Evolutionary conservation across 140 eudicot species (phyloP), one percentile per base, ranked within the genome.

Genomic region (Ambrosia hybrid): DNA sequence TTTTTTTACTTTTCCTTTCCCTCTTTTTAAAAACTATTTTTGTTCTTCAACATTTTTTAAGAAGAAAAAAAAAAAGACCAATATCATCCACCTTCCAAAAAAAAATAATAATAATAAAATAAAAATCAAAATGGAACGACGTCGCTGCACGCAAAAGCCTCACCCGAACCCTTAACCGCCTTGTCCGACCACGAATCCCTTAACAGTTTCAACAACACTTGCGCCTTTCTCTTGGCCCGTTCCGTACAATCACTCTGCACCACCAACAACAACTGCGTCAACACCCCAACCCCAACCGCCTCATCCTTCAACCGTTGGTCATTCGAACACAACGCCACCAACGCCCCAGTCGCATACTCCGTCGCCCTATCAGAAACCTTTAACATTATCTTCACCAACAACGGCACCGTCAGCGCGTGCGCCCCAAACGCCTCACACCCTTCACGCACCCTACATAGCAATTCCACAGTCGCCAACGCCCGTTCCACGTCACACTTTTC

Each of bases 171-270:
- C 12, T 76, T 77, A 33, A 84, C 38, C 16, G 92, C 75, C 41
- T 86, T 81, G 1, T 89, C 84, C 59, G 98, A 95, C 98, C 98
- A 92, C 57, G 95, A 92, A 83, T 92, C 89, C 64, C 96, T 80
- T 62, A 92, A 84, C 80, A 85, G 38, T 76, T 92, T 92, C 90
- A 92, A 72, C 80, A 92, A 80, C 98, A 83, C 85, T 78, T 89
- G 96, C 75, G 98, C 98, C 74, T 92, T 92, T 37, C 95, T 72
- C 80, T 92, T 92, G 12, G 92, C 98, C 43, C 98, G 83, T 65
- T 83, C 98, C 51, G 96, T 92, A 65, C 96, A 87, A 74, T 87
- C 98, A 79, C 98, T 92, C 61, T 92, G 98, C 1, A 92, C 98
- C 21, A 92, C 78, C 69, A 92, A 70, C 80, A 92, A 73, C 87